Conservation (phyloP, 257 asterid species). For the Scutellaria barbata region DNA sequence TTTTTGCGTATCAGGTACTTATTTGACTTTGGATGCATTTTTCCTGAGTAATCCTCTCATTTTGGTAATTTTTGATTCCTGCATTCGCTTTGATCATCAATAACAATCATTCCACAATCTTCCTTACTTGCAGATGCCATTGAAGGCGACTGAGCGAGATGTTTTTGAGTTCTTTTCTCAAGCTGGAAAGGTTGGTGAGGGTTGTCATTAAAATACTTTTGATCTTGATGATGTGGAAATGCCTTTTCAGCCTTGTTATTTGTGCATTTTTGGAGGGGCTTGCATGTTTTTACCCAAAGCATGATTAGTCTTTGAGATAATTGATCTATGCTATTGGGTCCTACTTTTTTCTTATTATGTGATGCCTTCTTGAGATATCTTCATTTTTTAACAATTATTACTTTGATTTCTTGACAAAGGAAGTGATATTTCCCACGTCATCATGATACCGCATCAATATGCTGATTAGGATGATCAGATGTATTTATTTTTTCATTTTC, state of each 20-base stretch:
- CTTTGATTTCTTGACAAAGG: not conserved
- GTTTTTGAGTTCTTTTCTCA: conserved; percentile 94
- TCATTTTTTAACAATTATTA: not conserved
- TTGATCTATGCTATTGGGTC: not conserved
- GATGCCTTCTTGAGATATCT: conserved; percentile 20
- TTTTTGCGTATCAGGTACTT: conserved; percentile 91
- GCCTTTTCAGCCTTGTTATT: conserved; percentile 1
- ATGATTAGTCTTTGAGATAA: not conserved
- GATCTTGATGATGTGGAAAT: conserved; percentile 12
- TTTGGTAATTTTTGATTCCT: not conserved
- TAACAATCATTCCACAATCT: conserved; percentile 21
- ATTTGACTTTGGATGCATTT: conserved; percentile 14
- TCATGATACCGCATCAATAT: not conserved
- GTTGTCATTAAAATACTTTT: not conserved
- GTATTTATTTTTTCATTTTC: not conserved
- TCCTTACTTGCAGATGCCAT: conserved; percentile 77
- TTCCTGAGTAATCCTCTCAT: not conserved
- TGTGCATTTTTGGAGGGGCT: not conserved
- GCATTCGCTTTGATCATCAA: not conserved
- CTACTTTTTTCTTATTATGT: not conserved
- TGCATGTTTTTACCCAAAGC: not conserved
- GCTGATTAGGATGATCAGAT: conserved; percentile 3
- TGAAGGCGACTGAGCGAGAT: conserved; percentile 97
- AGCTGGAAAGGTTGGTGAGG: conserved; percentile 89
- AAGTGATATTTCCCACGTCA: not conserved